Base-by-base conservation (phyloP, 164 flowering plant species). In the Chloranthus sessilifolius region DNA sequence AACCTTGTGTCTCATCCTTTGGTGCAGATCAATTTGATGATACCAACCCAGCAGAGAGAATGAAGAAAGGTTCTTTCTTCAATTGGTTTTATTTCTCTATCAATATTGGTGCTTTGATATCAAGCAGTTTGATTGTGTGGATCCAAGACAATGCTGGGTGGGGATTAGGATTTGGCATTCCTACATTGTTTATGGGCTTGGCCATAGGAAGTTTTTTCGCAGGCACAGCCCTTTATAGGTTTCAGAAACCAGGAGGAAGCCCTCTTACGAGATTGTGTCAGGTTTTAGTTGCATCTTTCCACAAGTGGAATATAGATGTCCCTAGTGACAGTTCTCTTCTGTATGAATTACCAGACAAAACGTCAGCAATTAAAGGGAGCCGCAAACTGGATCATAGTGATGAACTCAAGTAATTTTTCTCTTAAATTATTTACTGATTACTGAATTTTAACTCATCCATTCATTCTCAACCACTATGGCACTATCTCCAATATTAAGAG, bases 11-110 rank as follows among this genome's bases (percentile, higher is more conserved):
- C 30, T 77, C 81, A 11, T 75, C 89, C 12, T 74, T 82, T 47
- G 85, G 89, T 20, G 85, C 85, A 0, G 88, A 79, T 45, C 88
- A 81, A 52, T 81, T 82, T 64, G 85, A 79, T 70, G 83, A 82
- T 50, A 75, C 80, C 24, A 83, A 80, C 60, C 56, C 80, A 2
- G 56, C 7, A 24, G 90, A 82, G 59, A 70, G 74, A 42, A 67
- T 70, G 16, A 80, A 63, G 65, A 82, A 82, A 54, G 81, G 80
- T 6, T 80, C 85, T 0, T 82, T 82, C 63, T 80, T 82, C 66
- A 80, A 80, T 52, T 82, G 85, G 89, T 82, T 79, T 51, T 82
- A 77, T 58, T 77, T 82, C 55, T 71, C 81, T 6, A 68, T 79
- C 55, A 77, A 80, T 53, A 66, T 82, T 51, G 90, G 90, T 40